A percentile compares a stretch with the other conserved stretches of the same genome.
phyloP scores from a whole-genome alignment of 192 early-diverging fungal species.

The Pilobolus umbonatus region DNA sequence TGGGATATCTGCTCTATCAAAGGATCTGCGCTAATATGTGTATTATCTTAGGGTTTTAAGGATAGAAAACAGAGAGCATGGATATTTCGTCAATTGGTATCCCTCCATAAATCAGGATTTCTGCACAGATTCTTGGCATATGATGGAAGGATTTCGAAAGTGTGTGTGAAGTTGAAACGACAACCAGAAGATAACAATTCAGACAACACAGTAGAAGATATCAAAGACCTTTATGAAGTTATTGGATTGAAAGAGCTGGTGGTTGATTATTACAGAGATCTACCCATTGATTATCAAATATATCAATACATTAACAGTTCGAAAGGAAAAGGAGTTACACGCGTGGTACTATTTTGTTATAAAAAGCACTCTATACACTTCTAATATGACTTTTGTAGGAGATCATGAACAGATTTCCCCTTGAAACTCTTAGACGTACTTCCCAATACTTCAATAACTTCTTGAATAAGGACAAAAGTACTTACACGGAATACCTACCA shows the following conservation, averaged over 20 bases:
- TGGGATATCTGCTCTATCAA: too few relatives aligned
- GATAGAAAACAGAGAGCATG: not conserved
- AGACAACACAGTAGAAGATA: not conserved
- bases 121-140: not conserved
- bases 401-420: not conserved
- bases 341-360: not conserved
- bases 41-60: not conserved
- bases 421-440: not conserved
- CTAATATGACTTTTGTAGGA: not conserved
- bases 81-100: not conserved
- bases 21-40: not conserved
- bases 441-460: not conserved
- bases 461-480: not conserved
- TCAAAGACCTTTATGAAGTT: not conserved
- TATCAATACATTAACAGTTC: not conserved
- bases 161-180: not conserved
- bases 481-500: not conserved
- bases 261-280: not conserved
- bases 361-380: not conserved
- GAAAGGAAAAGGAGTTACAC: not conserved
- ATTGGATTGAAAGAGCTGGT: too few relatives aligned
- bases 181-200: not conserved
- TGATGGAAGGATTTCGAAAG: not conserved
- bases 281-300: conserved; percentile 8
- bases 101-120: not conserved